Base-by-base conservation (phyloP, 345 rosid species). In the Syzygium jambos region DNA sequence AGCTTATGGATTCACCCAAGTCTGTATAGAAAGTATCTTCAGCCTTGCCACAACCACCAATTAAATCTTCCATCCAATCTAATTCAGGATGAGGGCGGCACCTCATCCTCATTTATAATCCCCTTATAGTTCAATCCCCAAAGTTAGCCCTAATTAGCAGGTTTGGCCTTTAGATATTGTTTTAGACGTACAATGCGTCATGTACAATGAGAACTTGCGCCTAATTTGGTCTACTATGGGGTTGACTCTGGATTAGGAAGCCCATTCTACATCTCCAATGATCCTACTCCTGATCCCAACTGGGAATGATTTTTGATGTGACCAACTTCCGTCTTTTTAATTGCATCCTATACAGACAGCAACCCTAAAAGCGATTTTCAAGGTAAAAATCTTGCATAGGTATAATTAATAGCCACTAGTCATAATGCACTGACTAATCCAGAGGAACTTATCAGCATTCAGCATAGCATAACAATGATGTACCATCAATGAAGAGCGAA, bases 401-500 rank as follows among this genome's bases (percentile, higher is more conserved):
- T 53, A 53, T 53, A 53, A 53, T 6, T 5, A 53, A 6, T 53
- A 53, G 23, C 9, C 22, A 17, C 27, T 3, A 22, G 3, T 23
- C 13, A 56, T 56, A 2, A 56, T 22, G 61, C 61, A 4, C 61
- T 23, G 0, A 10, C 61, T 10, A 56, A 4, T 54, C 11, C 4
- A 21, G 4, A 54, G 4, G 10, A 54, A 54, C 10, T 21, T 21
- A 54, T 21, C 25, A 7, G 11, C 57, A 7, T 54, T 54, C 25
- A 54, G 57, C 4, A 54, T 3, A 54, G 4, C 25, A 21, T 54
- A 8, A 55, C 57, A 55, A 21, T 55, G 57, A 55, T 9, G 3
- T 4, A 57, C n/a, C 2, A 2, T 25, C 11, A 7, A 55, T 0
- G 2, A 22, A 55, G 27, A 8, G 59, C 5, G 0, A 22, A 22